Evolutionary conservation across 1,284 basidiomycete species (phyloP).

Genomic region (Farysia itapuensis): DNA sequence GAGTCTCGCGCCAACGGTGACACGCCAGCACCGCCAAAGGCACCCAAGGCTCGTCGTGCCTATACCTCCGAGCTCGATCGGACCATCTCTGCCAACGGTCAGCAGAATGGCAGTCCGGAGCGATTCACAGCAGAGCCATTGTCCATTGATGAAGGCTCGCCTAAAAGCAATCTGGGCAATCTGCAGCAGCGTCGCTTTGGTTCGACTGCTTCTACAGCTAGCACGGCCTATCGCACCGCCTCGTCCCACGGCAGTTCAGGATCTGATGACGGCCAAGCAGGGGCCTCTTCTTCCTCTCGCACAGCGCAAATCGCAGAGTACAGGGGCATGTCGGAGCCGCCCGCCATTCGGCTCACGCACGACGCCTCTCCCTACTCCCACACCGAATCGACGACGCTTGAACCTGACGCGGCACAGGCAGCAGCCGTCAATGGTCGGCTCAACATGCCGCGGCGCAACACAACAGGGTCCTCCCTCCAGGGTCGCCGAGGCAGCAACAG

Average conservation of each 20-base stretch:
- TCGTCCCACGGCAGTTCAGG: conserved; percentile 23
- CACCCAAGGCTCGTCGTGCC: conserved; percentile 28
- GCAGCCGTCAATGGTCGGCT: not conserved
- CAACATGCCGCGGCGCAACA: conserved; percentile 35
- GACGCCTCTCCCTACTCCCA: conserved; percentile 24
- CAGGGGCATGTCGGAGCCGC: no score
- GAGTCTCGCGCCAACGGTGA: not conserved
- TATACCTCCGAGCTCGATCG: conserved; percentile 16
- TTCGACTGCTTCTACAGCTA: conserved; percentile 29
- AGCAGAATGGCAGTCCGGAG: no score
- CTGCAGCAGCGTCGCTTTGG: conserved; percentile 11
- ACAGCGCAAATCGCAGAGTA: not conserved
- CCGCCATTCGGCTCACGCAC: conserved; percentile 34
- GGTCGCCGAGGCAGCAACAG: conserved; percentile 14
- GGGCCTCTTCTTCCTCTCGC: not conserved
- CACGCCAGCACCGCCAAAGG: conserved; percentile 11
- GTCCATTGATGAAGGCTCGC: not conserved
- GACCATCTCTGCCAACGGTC: not conserved
- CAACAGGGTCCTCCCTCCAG: conserved; percentile 39
- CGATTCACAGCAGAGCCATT: not conserved
- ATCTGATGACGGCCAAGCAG: conserved; percentile 9
- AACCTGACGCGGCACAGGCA: no score
- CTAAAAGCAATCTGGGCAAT: no score
- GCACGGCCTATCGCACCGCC: conserved; percentile 33
- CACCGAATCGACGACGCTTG: not conserved